A percentile compares a stretch with the other conserved stretches of the same genome.
Conservation (phyloP, 176 grass and related monocot genomes). For the Zea luxurians region DNA sequence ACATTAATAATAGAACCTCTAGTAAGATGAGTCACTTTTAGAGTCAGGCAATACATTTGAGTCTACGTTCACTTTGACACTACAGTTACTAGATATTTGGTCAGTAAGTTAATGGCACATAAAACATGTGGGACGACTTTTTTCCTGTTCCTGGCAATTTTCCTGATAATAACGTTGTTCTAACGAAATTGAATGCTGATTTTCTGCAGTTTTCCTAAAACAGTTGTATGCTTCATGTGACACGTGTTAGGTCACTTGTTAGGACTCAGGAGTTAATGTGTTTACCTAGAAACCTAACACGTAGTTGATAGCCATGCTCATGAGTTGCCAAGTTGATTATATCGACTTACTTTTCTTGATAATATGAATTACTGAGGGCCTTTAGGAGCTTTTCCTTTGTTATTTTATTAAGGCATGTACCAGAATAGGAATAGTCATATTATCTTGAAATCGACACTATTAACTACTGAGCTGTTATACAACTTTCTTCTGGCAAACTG, state of each 20-base stretch:
- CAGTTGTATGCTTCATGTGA: not conserved
- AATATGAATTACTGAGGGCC: not conserved
- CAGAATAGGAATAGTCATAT: not conserved
- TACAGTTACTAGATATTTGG: not conserved
- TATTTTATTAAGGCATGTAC: not conserved
- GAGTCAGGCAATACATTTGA: not conserved
- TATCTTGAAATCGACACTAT: constrained; percentile 15
- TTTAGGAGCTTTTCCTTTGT: not conserved
- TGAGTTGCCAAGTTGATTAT: not conserved
- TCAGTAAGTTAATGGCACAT: not conserved
- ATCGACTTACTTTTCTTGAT: not conserved
- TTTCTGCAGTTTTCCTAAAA: not conserved
- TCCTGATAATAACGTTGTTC: not conserved
- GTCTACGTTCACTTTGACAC: not conserved
- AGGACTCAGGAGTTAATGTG: not conserved
- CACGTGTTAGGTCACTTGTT: not conserved
- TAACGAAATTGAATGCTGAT: not conserved
- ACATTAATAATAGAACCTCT: not conserved
- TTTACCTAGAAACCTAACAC: not conserved
- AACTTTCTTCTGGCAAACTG: not conserved
- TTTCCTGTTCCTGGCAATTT: no score
- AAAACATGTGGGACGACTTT: not conserved
- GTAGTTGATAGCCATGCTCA: not conserved
- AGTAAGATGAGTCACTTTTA: not conserved
- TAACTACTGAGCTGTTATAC: not conserved